phyloP scores from a whole-genome alignment of 2,329 filamentous ascomycete species.

The Xylaria sp. region DNA sequence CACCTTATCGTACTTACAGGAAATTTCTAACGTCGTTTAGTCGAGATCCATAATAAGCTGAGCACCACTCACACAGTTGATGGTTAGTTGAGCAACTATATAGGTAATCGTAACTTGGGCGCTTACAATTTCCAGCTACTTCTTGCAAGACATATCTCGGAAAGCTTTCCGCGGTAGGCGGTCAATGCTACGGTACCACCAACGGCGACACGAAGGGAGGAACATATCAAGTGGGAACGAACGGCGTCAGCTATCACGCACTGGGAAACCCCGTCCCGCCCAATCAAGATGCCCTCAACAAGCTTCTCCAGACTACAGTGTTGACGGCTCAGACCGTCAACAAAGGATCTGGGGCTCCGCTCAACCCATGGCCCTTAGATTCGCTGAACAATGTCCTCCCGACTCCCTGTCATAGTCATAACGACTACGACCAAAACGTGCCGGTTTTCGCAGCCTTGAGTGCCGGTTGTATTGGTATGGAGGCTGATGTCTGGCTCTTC shows the following conservation, averaged over 20 bases:
- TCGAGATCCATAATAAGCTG: conserved; percentile 49
- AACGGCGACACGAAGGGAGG: conserved; percentile 48
- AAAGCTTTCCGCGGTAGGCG: conserved; percentile 40
- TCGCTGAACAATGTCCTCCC: conserved; percentile 44
- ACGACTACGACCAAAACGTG: conserved; percentile 46
- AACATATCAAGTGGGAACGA: conserved; percentile 46
- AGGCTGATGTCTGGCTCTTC: conserved; percentile 46
- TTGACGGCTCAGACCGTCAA: conserved; percentile 42
- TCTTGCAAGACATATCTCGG: conserved; percentile 44
- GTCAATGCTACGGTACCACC: conserved; percentile 43
- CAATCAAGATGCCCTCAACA: conserved; percentile 45
- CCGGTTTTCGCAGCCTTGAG: conserved; percentile 45
- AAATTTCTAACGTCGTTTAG: conserved; percentile 31
- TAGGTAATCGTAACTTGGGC: not conserved
- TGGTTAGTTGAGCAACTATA: conserved; percentile 36
- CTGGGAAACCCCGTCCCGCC: conserved; percentile 44
- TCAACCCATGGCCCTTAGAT: conserved; percentile 47
- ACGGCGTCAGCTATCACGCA: conserved; percentile 47
- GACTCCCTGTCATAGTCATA: conserved; percentile 46
- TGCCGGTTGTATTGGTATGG: conserved; percentile 46
- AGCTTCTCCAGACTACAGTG: conserved; percentile 40
- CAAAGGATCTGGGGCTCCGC: conserved; percentile 42
- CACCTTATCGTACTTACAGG: not conserved
- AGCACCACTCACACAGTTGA: conserved; percentile 43
- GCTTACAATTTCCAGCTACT: conserved; percentile 39